Conservation (phyloP, 495 filamentous ascomycete genomes). For the Penicillium pulvis region DNA sequence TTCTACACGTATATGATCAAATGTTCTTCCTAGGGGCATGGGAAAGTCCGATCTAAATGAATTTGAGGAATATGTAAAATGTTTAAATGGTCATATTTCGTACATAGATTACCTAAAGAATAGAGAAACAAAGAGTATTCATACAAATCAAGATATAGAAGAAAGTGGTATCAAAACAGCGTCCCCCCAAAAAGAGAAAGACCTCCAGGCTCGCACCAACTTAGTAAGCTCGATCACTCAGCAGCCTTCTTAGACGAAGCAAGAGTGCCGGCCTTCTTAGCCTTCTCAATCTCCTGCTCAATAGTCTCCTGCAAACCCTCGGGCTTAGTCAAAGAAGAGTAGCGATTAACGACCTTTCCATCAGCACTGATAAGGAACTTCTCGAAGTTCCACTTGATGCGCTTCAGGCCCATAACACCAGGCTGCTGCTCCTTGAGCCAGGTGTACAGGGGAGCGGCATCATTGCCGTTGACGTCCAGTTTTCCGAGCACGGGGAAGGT, state of each 20-base stretch:
- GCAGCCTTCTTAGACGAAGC: constrained; percentile 27
- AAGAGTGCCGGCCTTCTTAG: constrained; percentile 33
- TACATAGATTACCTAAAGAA: constrained; percentile 5
- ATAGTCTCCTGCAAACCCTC: constrained; percentile 75
- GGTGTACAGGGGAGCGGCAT: constrained; percentile 77
- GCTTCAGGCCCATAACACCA: constrained; percentile 81
- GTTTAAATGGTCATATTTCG: constrained; percentile 7
- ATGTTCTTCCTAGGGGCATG: too few relatives aligned
- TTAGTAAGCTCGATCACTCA: constrained; percentile 25
- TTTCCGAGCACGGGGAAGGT: constrained; percentile 91
- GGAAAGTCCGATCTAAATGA: neutral
- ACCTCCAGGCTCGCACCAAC: constrained; percentile 16
- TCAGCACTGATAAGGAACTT: constrained; percentile 91
- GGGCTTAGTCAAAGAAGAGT: constrained; percentile 85
- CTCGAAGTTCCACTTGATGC: constrained; percentile 97
- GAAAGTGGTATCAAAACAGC: constrained; percentile 19
- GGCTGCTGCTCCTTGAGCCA: constrained; percentile 88
- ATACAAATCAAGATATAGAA: constrained; percentile 10
- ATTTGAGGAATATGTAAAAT: neutral
- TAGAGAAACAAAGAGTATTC: neutral
- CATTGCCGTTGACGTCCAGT: constrained; percentile 86
- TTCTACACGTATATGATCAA: neutral
- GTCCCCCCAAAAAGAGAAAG: neutral
- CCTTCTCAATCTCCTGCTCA: constrained; percentile 66
- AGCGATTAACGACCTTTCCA: constrained; percentile 78